Evolutionary conservation across 2,329 filamentous ascomycete species (phyloP).

Genomic region (Arachnopeziza araneosa): DNA sequence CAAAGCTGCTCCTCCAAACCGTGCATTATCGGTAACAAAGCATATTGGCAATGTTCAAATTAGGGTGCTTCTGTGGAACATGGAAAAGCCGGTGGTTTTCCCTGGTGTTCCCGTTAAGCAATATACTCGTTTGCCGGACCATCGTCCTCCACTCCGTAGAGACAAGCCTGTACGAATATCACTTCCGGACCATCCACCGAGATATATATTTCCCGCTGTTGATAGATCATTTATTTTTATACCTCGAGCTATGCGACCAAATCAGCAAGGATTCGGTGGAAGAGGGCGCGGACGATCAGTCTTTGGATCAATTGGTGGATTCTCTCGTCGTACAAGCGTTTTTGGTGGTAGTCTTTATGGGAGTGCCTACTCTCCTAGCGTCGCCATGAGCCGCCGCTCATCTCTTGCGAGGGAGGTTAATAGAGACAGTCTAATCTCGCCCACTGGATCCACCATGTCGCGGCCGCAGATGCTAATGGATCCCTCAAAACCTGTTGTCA

Average conservation of each 20-base stretch:
- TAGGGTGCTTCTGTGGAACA: conserved; percentile 71
- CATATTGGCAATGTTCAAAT: conserved; percentile 81
- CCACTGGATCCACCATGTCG: conserved; percentile 71
- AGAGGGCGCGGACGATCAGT: conserved; percentile 63
- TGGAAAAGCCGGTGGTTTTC: conserved; percentile 66
- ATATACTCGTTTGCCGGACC: conserved; percentile 90
- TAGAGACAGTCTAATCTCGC: conserved; percentile 73
- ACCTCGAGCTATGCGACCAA: conserved; percentile 84
- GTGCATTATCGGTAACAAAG: conserved; percentile 76
- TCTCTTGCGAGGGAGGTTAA: conserved; percentile 64
- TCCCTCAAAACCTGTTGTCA: conserved; percentile 66
- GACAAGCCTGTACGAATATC: conserved; percentile 97
- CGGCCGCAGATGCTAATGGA: conserved; percentile 59
- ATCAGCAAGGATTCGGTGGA: conserved; percentile 70
- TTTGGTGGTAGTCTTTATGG: conserved; percentile 63
- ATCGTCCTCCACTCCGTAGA: conserved; percentile 85
- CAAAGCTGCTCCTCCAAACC: conserved; percentile 61
- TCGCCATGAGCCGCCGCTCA: conserved; percentile 83
- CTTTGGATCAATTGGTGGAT: conserved; percentile 60
- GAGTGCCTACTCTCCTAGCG: conserved; percentile 78
- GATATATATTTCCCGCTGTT: conserved; percentile 84
- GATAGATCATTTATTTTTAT: conserved; percentile 98
- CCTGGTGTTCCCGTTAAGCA: conserved; percentile 76
- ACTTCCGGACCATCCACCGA: conserved; percentile 69
- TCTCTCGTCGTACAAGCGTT: conserved; percentile 76